Base-by-base conservation (phyloP, 1,139 yeast genomes). In the Chernovozyma sophiae-reginae region DNA sequence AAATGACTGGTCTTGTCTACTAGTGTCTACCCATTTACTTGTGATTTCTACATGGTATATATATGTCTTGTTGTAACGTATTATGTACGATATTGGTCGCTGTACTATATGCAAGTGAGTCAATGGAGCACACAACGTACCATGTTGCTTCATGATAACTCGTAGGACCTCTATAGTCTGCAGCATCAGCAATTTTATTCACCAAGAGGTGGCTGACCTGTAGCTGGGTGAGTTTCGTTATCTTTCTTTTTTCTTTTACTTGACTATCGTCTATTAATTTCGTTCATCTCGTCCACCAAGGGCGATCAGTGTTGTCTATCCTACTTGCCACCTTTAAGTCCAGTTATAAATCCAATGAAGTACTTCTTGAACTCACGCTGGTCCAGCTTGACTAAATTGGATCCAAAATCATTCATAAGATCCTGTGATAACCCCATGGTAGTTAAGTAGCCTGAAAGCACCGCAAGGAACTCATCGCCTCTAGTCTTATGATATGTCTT, bases 321-420 rank as follows among this genome's bases (percentile, higher is more conserved):
- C 29, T 26, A 26, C 12, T 33, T 18, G 22, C 19, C 27, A 7
- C 60, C 59, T 51, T 66, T 68, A 46, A 69, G 53, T 46, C 72
- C 73, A 32, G 65, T 66, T 37, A 81, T 70, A 51, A 84, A 74
- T n/a, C 65, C 62, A 29, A 77, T 67, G 55, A 80, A 79, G 52
- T 77, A 81, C 57, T 81, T 81, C 51, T 77, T 79, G 58, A 83
- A 83, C 32, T 72, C 73, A 51, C 81, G 77, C 37, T 67, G 68
- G 42, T 79, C 80, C 43, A 65, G 51, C 25, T 72, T 67, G 8
- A 79, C 72, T 53, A 84, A 65, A 42, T 71, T 72, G 32, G 72
- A 65, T 25, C 84, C 73, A 43, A 84, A 73, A 38, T 80, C 83
- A 39, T 68, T 68, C 37, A 74, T 73, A 41, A 79, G 55, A 13